phyloP scores from a whole-genome alignment of 1,139 yeast species.

The Pichia sp. region DNA sequence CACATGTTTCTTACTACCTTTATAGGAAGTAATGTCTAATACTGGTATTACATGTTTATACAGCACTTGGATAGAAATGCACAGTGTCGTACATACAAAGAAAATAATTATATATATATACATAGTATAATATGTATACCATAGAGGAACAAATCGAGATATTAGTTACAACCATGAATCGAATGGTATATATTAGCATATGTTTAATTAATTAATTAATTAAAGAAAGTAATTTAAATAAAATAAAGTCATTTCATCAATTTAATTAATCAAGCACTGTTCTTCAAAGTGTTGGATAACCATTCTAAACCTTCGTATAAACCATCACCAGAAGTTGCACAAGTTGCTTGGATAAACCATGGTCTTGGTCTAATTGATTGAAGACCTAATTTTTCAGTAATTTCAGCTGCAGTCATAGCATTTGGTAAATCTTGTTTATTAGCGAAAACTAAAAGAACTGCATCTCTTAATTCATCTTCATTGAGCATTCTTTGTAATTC shows the following conservation, averaged over 20 bases:
- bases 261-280: conserved; percentile 27
- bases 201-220: not conserved
- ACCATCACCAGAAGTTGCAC: conserved; percentile 91
- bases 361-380: conserved; percentile 82
- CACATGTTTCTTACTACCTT: too few species aligned
- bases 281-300: conserved; percentile 81
- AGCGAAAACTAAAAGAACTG: conserved; percentile 80
- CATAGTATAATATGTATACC: too few species aligned
- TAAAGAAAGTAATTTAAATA: not conserved
- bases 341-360: conserved; percentile 85
- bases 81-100: too few species aligned
- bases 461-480: conserved; percentile 90
- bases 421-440: conserved; percentile 92
- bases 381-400: conserved; percentile 77
- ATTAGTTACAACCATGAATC: too few species aligned
- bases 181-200: too few species aligned
- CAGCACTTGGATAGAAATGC: too few species aligned
- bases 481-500: conserved; percentile 90
- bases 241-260: not conserved
- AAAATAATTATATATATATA: too few species aligned
- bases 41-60: too few species aligned
- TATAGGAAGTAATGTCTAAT: too few species aligned
- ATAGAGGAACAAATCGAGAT: too few species aligned
- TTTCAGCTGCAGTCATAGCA: conserved; percentile 88
- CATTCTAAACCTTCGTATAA: conserved; percentile 87